Base-by-base conservation (phyloP, 176 grass and related monocot species). In the Rhynchospora pubera region DNA sequence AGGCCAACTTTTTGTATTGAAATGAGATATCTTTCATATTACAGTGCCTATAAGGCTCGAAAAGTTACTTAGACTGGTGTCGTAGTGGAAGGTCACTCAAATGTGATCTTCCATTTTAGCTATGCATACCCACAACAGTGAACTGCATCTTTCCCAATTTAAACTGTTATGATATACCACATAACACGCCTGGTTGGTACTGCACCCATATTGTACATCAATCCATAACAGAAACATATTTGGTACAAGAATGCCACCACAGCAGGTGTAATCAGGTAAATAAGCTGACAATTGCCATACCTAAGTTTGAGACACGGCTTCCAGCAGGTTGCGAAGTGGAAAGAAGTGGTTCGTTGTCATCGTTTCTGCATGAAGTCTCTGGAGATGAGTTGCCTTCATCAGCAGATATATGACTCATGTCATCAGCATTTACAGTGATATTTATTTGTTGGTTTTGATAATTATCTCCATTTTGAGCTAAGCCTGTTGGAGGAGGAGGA, bases 271-370 rank as follows among this genome's bases (percentile, higher is more conserved):
- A 42, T 43, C 28, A 67, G 52, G 60, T 69, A 88, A 85, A 61
- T 91, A 62, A 89, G 83, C 79, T 28, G 50, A 83, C 65, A 81
- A 85, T 22, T 71, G 50, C 48, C 89, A 56, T 93, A 93, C 94
- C 84, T 83, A 57, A 85, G 56, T 87, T 85, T 79, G 80, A 77
- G 78, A 85, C 83, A 62, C 7, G 79, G 65, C 82, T 59, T 86
- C 78, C 72, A 75, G 52, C 76, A 84, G 78, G 73, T 60, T 55
- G 79, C 0, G 63, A 79, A 79, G 24, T 83, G 69, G 88, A 72
- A 62, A 97, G 92, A 89, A 94, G 94, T 68, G 94, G 94, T 91
- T 94, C 94, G 79, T 85, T 53, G 67, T 94, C 94, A 79, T 94
- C 90, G 82, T 22, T 89, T 94, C 47, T 83, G 76, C n/a, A 85